Evolutionary conservation across 73 alveolate species (phyloP), one percentile per base, ranked within the genome.

Genomic region (Symbiodinium pilosum): DNA sequence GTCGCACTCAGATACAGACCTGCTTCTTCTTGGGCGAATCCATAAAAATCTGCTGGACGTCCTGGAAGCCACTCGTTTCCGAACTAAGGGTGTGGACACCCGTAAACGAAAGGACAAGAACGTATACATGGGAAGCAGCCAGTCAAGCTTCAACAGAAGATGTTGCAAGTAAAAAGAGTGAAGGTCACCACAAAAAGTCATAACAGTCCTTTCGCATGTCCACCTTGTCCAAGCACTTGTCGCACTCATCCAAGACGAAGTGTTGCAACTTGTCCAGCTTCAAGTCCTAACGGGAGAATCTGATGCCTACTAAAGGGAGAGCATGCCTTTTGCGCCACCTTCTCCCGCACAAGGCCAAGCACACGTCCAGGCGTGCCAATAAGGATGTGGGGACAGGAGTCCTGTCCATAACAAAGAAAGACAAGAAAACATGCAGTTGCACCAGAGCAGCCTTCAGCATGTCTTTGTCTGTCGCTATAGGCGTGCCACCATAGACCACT

Each of bases 311-410:
- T n/a, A n/a, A n/a, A n/a, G n/a, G n/a, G 94, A 36, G 87, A 87
- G n/a, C 99, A 99, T 32, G 89, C 98, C 73, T 14, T 54, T 24
- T 3, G 41, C n/a, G n/a, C n/a, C 14, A 99, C 99, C 98, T 99
- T 99, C 99, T 99, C 99, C 87, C 99, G 99, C 34, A 99, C 99
- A 9, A 99, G 99, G 44, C 99, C 99, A 84, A 99, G 99, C 93
- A 99, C 99, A 97, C 99, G 99, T 56, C 99, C 99, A n/a, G 99
- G 99, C 47, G 99, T 99, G 73, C 99, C 99, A 24, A 99, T 99
- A 64, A 99, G 99, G 99, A 99, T 98, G 95, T 99, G 99, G 68
- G 99, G 99, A 43, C 94, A 59, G 39, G 87, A 69, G 68, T 91
- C 97, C 97, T 91, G 95, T n/a, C n/a, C n/a, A n/a, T n/a, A n/a